Conservation (phyloP, 768 basidiomycete genomes). For the Boletales sp. region DNA sequence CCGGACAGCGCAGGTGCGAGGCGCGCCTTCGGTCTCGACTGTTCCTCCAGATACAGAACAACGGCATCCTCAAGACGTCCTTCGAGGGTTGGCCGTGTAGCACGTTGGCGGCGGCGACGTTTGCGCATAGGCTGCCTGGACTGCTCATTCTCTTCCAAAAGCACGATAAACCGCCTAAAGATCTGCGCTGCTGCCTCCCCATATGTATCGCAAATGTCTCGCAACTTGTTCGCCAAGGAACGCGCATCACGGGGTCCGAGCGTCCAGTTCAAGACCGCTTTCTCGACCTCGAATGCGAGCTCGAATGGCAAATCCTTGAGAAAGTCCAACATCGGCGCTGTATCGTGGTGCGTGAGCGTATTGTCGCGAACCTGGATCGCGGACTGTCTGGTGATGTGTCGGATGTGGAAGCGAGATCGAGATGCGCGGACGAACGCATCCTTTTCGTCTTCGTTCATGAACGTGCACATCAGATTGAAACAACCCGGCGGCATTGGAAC, state of each 20-base stretch:
- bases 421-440: slow-evolving; percentile 28
- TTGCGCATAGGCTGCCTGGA: not conserved
- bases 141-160: slow-evolving; percentile 15
- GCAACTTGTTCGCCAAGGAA: slow-evolving; percentile 18
- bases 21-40: slow-evolving; percentile 20
- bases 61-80: slow-evolving; percentile 16
- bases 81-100: slow-evolving; percentile 6
- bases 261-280: slow-evolving; percentile 29
- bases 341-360: slow-evolving; percentile 1
- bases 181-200: slow-evolving; percentile 19
- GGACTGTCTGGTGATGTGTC: not conserved
- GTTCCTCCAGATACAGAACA: slow-evolving; percentile 20
- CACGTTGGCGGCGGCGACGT: not conserved
- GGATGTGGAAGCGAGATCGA: slow-evolving; percentile 21
- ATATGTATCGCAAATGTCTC: slow-evolving; percentile 14
- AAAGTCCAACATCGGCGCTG: slow-evolving; percentile 17
- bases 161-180: slow-evolving; percentile 17
- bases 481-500: slow-evolving; percentile 26
- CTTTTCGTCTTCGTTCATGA: slow-evolving; percentile 22
- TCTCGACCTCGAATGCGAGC: slow-evolving; percentile 38
- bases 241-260: slow-evolving; percentile 21
- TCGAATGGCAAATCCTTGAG: slow-evolving; percentile 29
- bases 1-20: slow-evolving; percentile 19
- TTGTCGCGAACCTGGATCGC: slow-evolving; percentile 18
- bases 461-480: slow-evolving; percentile 29